phyloP scores from a whole-genome alignment of 805 yeast genomes.

The Lipomyces sp. region DNA sequence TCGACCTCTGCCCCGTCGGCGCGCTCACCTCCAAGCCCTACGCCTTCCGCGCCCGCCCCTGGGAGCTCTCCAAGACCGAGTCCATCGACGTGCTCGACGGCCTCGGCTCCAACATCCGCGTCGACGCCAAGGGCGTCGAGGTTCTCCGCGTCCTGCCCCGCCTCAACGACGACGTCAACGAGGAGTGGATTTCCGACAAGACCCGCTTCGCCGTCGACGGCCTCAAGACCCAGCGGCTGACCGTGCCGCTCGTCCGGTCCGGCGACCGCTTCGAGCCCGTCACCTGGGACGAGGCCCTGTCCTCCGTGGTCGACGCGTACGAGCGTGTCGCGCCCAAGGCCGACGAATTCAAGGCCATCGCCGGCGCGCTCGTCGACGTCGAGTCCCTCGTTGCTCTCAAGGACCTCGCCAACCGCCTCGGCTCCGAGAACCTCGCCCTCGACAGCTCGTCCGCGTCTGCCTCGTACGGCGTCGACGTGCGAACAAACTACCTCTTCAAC shows the following conservation, averaged over 20 bases:
- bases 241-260: slow-evolving; percentile 70
- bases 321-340: slow-evolving; percentile 54
- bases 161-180: slow-evolving; percentile 79
- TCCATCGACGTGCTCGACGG: slow-evolving; percentile 82
- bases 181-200: slow-evolving; percentile 90
- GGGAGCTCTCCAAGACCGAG: slow-evolving; percentile 90
- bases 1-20: slow-evolving; percentile 89
- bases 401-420: slow-evolving; percentile 70
- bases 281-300: slow-evolving; percentile 83
- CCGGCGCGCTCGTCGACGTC: slow-evolving; percentile 79
- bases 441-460: slow-evolving; percentile 59
- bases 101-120: slow-evolving; percentile 76
- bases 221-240: slow-evolving; percentile 77
- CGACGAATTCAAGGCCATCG: slow-evolving; percentile 73
- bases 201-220: slow-evolving; percentile 84
- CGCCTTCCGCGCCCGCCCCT: slow-evolving; percentile 88
- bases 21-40: slow-evolving; percentile 87
- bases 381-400: slow-evolving; percentile 79
- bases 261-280: slow-evolving; percentile 69
- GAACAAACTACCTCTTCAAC: slow-evolving; percentile 78
- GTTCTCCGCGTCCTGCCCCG: slow-evolving; percentile 86
- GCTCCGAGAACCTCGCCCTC: slow-evolving; percentile 75
- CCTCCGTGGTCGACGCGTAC: slow-evolving; percentile 63
- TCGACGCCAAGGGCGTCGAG: slow-evolving; percentile 81
- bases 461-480: slow-evolving; percentile 66